Base-by-base conservation (phyloP, 1,139 yeast genomes). In the Blastobotrys illinoisensis region DNA sequence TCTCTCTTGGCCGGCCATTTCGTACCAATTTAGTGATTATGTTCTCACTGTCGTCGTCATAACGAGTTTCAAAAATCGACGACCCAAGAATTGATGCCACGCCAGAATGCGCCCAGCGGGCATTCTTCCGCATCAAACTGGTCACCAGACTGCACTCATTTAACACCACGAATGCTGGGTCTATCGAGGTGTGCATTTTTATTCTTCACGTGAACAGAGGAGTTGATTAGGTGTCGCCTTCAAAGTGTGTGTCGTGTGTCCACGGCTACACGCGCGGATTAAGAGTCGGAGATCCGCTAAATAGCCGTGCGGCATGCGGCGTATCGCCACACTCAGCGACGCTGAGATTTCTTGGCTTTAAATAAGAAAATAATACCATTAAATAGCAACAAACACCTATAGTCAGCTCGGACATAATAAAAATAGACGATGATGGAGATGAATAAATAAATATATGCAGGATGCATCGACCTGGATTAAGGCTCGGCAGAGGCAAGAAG, bases 81-180 rank as follows among this genome's bases (percentile, higher is more conserved):
- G 62, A 54, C 2, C 95, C 88, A 47, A 91, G 74, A 47, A 91
- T 82, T 6, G 96, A 90, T 5, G 97, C 95, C 49, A 90, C 95
- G 2, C 97, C 96, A 44, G 91, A 82, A 62, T 85, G 89, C 11
- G 86, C 78, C 83, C 88, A 86, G 60, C 95, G 81, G 52, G 87
- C 79, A 67, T 84, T 81, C 68, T 91, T 91, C 52, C 99, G 79
- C 97, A 93, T 90, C 28, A 95, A 93, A 14, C 96, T 85, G 18
- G 95, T 84, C 56, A 93, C 81, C 54, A 85, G 78, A 68, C 89
- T 86, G 69, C 97, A 89, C 73, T 93, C 98, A 67, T 88, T 88
- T 59, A 89, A 84, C 60, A 89, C 86, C 62, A 91, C 81, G 4
- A 96, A 87, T 58, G 86, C 80, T 14, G 96, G 89, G 68, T 89